A percentile compares a stretch with the other conserved stretches of the same genome.
These are phyloP conservation scores for Termitomyces sp. DNA, from an alignment of 768 basidiomycete species.

Conservation along the genomic window DNA sequence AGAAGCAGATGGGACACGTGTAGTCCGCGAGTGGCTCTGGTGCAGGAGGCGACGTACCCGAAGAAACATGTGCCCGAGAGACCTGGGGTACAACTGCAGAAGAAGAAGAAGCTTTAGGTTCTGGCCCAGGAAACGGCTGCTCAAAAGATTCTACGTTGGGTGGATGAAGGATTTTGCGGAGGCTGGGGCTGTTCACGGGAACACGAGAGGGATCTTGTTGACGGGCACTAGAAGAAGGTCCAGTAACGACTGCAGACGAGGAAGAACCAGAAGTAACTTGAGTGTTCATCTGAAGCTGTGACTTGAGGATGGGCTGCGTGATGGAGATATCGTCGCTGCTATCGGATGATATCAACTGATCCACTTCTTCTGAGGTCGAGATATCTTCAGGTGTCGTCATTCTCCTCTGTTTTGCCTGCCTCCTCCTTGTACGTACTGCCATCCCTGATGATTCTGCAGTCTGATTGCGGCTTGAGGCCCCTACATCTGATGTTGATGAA, in stretches of 20 bases:
- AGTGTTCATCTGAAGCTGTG: not conserved
- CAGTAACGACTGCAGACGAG: not conserved
- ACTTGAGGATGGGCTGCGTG: not conserved
- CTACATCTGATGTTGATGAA: constrained; percentile 3
- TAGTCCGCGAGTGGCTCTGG: constrained; percentile 50
- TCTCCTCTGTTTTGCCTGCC: not conserved
- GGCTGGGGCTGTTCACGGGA: constrained; percentile 18
- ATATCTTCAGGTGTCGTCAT: not conserved
- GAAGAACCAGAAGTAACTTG: not conserved
- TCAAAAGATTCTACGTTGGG: constrained; percentile 8
- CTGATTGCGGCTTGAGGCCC: not conserved
- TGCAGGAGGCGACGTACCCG: constrained; percentile 8
- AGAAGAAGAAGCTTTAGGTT: not conserved
- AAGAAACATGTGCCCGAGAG: constrained; percentile 8
- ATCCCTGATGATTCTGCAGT: not conserved
- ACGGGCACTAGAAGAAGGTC: not conserved
- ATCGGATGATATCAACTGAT: constrained; percentile 10
- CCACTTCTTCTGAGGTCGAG: constrained; percentile 3
- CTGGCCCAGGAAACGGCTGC: not conserved
- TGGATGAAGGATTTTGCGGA: constrained; percentile 18
- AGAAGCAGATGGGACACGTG: constrained; percentile 78
- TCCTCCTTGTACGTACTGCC: not conserved
- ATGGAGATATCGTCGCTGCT: constrained; percentile 3
- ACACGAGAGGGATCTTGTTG: not conserved
- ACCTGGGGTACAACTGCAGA: not conserved